A percentile compares a stretch with the other conserved stretches of the same genome.
Evolutionary conservation across 768 basidiomycete genomes (phyloP).

Genomic region (Hydnomerulius pinastri): DNA sequence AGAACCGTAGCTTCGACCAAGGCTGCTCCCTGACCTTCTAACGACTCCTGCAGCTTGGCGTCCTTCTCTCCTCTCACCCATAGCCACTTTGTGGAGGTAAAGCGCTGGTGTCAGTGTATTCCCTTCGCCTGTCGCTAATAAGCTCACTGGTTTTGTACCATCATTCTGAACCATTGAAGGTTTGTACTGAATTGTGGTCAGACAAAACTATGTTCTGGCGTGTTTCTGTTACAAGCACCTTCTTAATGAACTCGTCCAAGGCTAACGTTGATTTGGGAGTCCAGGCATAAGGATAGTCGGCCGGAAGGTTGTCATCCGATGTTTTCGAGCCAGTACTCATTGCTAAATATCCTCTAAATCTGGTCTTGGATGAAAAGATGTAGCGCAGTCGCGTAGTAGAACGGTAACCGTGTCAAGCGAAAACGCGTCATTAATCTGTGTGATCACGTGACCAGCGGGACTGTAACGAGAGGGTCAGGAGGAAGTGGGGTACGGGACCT

Average conservation of each 20-base stretch:
- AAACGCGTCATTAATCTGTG: no score
- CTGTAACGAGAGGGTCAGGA: no score
- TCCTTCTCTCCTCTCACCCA: slow-evolving; percentile 46
- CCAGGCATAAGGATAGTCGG: slow-evolving; percentile 56
- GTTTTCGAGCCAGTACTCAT: slow-evolving; percentile 12
- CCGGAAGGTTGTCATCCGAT: slow-evolving; percentile 43
- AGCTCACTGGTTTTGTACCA: slow-evolving; percentile 68
- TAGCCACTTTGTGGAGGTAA: slow-evolving; percentile 53
- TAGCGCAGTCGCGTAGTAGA: no score
- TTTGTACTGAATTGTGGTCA: slow-evolving; percentile 49
- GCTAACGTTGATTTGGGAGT: slow-evolving; percentile 39
- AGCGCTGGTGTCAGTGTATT: not conserved
- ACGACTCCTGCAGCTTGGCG: not conserved
- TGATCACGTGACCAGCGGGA: no score
- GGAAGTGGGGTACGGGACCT: no score
- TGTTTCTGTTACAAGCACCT: slow-evolving; percentile 38
- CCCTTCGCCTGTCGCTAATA: not conserved
- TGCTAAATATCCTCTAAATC: not conserved
- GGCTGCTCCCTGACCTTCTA: slow-evolving; percentile 31
- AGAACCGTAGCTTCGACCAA: slow-evolving; percentile 45
- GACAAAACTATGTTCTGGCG: not conserved
- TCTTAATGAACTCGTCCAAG: slow-evolving; percentile 55
- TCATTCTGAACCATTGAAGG: slow-evolving; percentile 81
- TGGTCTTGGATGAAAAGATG: no score
- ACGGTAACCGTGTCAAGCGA: no score